Evolutionary conservation across 495 filamentous ascomycete genomes (phyloP).

Genomic region (Xylaria flabelliformis): DNA sequence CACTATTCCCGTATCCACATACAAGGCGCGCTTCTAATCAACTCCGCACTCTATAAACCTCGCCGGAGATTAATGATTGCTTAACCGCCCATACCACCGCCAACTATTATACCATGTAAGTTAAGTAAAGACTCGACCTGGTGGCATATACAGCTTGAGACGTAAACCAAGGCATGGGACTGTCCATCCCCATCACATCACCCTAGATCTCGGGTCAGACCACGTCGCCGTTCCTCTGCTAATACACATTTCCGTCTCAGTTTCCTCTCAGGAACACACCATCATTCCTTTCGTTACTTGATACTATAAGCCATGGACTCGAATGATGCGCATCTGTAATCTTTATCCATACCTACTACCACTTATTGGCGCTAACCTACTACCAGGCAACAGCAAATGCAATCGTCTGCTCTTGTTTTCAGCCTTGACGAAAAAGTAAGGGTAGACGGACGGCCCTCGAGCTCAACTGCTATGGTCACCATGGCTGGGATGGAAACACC

Average conservation of each 20-base stretch:
- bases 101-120: constrained; percentile 48
- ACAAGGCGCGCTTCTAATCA: constrained; percentile 27
- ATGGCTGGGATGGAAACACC: constrained; percentile 52
- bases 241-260: constrained; percentile 32
- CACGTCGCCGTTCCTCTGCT: constrained; percentile 28
- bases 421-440: constrained; percentile 47
- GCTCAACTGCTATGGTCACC: constrained; percentile 43
- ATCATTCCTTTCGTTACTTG: constrained; percentile 36
- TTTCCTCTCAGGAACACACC: constrained; percentile 42
- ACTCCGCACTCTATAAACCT: constrained; percentile 18
- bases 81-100: constrained; percentile 38
- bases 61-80: constrained; percentile 32
- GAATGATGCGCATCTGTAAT: constrained; percentile 51
- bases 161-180: constrained; percentile 34
- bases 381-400: constrained; percentile 52
- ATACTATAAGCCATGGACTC: constrained; percentile 49
- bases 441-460: constrained; percentile 46
- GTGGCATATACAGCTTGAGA: constrained; percentile 38
- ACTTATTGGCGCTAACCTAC: constrained; percentile 32
- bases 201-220: constrained; percentile 31
- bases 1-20: constrained; percentile 25
- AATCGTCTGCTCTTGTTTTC: constrained; percentile 51
- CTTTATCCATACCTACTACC: constrained; percentile 7
- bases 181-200: constrained; percentile 32
- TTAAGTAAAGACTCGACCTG: constrained; percentile 38